Percentiles rank a stretch among this genome's conserved stretches.
phyloP scores from a whole-genome alignment of 805 yeast genomes.

The Maudiozyma barnettii region DNA sequence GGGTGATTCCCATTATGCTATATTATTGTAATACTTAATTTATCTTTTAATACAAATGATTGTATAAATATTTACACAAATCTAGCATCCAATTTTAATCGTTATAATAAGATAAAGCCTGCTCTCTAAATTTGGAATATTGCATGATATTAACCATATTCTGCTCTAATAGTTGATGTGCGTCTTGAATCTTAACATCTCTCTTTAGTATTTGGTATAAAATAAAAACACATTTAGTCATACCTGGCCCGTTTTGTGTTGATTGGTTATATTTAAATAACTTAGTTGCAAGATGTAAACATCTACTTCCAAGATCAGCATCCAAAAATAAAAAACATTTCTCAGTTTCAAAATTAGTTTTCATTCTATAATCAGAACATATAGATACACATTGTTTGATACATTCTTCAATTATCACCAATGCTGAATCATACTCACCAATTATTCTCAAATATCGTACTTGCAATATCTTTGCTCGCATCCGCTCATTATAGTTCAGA shows the following conservation, averaged over 20 bases:
- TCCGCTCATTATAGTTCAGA: slow-evolving; percentile 12
- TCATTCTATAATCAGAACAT: slow-evolving; percentile 26
- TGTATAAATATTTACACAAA: not conserved
- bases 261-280: slow-evolving; percentile 40
- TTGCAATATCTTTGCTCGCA: slow-evolving; percentile 28
- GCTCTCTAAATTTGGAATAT: slow-evolving; percentile 2
- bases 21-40: no score
- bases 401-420: slow-evolving; percentile 15
- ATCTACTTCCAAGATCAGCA: slow-evolving; percentile 39
- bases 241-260: slow-evolving; percentile 37
- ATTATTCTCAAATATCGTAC: slow-evolving; percentile 32
- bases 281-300: slow-evolving; percentile 40
- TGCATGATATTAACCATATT: slow-evolving; percentile 6
- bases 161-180: slow-evolving; percentile 3
- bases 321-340: slow-evolving; percentile 26
- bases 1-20: no score
- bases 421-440: slow-evolving; percentile 23
- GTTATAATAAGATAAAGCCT: not conserved
- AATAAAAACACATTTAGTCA: slow-evolving; percentile 39
- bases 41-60: not conserved
- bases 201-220: slow-evolving; percentile 38
- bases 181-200: slow-evolving; percentile 35
- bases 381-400: slow-evolving; percentile 14
- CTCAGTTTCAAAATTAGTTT: slow-evolving; percentile 18
- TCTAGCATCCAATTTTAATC: no score